Base-by-base conservation (phyloP, 106 monocot genomes). In the Dendrobium officinale region DNA sequence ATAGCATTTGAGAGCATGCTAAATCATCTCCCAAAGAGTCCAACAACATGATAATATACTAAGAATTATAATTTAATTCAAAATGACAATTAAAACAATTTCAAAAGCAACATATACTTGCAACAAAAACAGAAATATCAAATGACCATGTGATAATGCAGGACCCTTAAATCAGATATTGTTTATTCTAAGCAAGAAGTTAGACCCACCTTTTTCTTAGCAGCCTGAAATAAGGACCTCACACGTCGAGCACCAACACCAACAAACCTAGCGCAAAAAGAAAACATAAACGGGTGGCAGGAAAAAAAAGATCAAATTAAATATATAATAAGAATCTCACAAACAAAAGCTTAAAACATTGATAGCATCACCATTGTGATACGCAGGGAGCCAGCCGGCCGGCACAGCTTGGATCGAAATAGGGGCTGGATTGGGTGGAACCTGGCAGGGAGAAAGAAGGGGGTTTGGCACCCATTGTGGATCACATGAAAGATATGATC, bases 231-330 rank as follows among this genome's bases (percentile, higher is more conserved):
- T 78, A 96, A 88, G 29, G 96, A 94, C 67, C 96, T 88, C 45
- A 96, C 94, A 72, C 96, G 91, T 11, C 94, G 88, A 86, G 96
- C 96, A 79, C 96, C 96, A 81, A 96, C 96, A 41, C 96, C 96
- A 77, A 96, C 96, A 86, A 96, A 96, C 96, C 96, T 96, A 85
- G 22, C 6, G 82, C 72, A 80, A 79, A 13, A 18, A 70, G 49
- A 20, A 77, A 77, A 26, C 27, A 81, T 13, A 70, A 70, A 24
- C 6, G 24, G 64, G 9, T 66, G 26, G 64, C 64, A 54, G 10
- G 44, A 76, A 42, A 74, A 16, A 43, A 43, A 42, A 31, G 13
- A 73, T 43, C 37, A 74, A 74, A 44, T 44, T 42, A 74, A 42
- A 0, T 16, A 33, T 16, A 70, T 13, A 15, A 37, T 33, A 16